Conservation (phyloP, 75 land plant genomes). For the Adiantum capillusveneris region DNA sequence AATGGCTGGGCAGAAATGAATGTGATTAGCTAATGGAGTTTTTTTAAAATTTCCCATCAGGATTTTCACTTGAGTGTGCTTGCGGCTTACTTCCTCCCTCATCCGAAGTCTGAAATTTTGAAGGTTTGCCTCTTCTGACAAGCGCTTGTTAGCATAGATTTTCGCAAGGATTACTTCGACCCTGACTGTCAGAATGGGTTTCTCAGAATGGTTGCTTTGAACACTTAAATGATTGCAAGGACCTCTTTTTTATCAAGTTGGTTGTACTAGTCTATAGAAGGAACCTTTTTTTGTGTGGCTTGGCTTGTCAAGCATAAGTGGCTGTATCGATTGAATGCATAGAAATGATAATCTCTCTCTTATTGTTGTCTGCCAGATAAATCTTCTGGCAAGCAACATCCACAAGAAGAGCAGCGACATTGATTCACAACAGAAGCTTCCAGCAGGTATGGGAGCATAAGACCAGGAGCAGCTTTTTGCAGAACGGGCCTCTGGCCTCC, state of each 20-base stretch:
- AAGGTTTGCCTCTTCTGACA: too few relatives aligned
- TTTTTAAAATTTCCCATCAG: too few relatives aligned
- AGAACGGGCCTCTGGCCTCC: too few relatives aligned
- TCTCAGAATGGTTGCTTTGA: not conserved
- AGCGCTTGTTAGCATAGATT: too few relatives aligned
- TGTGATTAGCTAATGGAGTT: too few relatives aligned
- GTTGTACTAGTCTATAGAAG: not conserved
- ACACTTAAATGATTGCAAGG: not conserved
- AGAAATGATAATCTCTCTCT: too few relatives aligned
- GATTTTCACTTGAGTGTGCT: conserved; percentile 77
- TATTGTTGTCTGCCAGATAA: too few relatives aligned
- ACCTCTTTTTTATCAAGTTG: not conserved
- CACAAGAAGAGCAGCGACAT: conserved; percentile 11
- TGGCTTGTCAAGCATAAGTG: not conserved
- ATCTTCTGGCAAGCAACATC: conserved; percentile 8
- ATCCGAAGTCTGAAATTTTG: conserved; percentile 68
- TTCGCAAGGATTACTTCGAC: too few relatives aligned
- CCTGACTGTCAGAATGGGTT: not conserved
- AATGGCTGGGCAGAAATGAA: too few relatives aligned
- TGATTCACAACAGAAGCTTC: conserved; percentile 12
- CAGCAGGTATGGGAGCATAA: conserved; percentile 14
- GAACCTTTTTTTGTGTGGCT: not conserved
- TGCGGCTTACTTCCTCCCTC: conserved; percentile 66
- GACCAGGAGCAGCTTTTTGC: too few relatives aligned
- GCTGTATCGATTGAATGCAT: too few relatives aligned